Percentiles rank a stretch among this genome's conserved stretches.
Conservation (phyloP, 1,139 yeast species). For the Magnusiomyces starmeri region DNA sequence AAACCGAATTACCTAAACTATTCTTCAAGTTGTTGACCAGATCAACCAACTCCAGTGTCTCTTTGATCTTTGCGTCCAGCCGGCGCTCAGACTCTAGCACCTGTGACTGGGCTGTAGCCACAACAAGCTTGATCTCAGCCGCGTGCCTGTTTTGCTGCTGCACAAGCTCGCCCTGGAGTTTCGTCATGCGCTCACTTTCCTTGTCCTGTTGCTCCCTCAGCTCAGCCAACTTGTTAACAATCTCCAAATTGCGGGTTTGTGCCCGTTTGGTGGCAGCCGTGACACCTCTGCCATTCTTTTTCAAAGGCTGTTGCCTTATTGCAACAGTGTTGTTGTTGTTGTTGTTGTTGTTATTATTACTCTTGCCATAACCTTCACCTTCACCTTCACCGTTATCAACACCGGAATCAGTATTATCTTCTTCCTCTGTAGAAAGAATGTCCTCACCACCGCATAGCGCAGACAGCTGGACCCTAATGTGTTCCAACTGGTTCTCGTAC, state of each 20-base stretch:
- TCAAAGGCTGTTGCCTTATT: no score
- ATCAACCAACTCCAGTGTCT: constrained; percentile 9
- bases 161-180: constrained; percentile 20
- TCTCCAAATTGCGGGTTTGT: no score
- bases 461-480: neutral
- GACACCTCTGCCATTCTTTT: no score
- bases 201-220: neutral
- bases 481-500: neutral
- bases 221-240: neutral
- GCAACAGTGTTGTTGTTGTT: no score
- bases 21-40: neutral
- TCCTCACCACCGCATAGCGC: neutral
- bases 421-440: neutral
- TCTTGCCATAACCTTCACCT: no score
- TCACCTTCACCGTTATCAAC: no score
- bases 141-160: constrained; percentile 21
- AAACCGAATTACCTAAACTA: no score
- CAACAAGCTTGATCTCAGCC: constrained; percentile 16
- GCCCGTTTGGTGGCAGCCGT: no score
- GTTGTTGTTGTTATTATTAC: no score
- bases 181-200: neutral
- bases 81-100: constrained; percentile 5
- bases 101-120: constrained; percentile 4
- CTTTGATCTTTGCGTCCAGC: constrained; percentile 7
- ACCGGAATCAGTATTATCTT: no score